These are phyloP conservation scores for Trichoderma hamatum DNA, from an alignment of 2,329 filamentous ascomycete species.

Conservation along the genomic window DNA sequence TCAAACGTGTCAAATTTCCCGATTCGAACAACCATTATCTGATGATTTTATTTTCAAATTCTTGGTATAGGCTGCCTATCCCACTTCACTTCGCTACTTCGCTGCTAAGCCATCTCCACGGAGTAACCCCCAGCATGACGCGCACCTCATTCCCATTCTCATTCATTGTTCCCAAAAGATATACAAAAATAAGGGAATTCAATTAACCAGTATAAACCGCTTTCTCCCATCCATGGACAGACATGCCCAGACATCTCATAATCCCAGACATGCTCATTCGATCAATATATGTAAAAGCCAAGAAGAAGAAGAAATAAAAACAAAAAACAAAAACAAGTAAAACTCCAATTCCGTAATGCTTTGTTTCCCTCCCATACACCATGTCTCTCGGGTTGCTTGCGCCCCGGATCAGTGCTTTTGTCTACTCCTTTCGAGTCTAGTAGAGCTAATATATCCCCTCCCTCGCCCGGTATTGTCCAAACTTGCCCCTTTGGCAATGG, in stretches of 20 bases:
- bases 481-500: not conserved
- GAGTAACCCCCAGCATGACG: too few relatives aligned
- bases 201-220: not conserved
- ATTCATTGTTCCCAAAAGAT: not conserved
- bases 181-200: not conserved
- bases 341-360: slow-evolving; percentile 19
- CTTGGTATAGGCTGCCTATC: not conserved
- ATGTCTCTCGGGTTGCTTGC: slow-evolving; percentile 1
- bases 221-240: not conserved
- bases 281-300: not conserved
- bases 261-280: not conserved
- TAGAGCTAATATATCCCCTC: not conserved
- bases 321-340: not conserved
- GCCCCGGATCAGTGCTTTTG: slow-evolving; percentile 8
- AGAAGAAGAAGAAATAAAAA: too few relatives aligned
- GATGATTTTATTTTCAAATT: not conserved
- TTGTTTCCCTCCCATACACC: not conserved
- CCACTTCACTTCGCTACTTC: not conserved
- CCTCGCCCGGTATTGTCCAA: not conserved
- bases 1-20: not conserved
- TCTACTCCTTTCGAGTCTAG: not conserved
- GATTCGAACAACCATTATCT: not conserved
- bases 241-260: not conserved
- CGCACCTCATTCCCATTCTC: not conserved
- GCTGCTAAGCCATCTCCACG: too few relatives aligned